Evolutionary conservation across 2,329 filamentous ascomycete species (phyloP).

Genomic region (Alternaria alternata): DNA sequence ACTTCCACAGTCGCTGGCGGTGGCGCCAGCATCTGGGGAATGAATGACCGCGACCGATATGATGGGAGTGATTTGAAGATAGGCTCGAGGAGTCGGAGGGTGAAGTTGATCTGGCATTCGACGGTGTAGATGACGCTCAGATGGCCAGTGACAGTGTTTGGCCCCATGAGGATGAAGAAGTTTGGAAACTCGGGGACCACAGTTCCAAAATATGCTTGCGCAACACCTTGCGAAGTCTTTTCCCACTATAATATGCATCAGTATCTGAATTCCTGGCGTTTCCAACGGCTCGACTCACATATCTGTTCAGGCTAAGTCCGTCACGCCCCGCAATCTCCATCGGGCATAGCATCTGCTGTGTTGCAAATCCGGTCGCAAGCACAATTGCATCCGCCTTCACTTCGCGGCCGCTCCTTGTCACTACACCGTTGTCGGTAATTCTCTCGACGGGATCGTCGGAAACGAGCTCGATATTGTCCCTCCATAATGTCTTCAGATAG

Average conservation of each 20-base stretch:
- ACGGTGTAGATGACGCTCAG: constrained; percentile 60
- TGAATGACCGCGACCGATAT: constrained; percentile 32
- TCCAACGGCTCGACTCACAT: constrained; percentile 33
- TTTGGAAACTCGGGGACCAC: constrained; percentile 51
- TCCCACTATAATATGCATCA: constrained; percentile 48
- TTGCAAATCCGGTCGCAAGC: constrained; percentile 60
- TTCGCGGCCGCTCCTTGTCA: constrained; percentile 50
- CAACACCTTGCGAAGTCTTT: constrained; percentile 44
- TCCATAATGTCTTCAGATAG: constrained; percentile 56
- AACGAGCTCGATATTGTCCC: constrained; percentile 55
- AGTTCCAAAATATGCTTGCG: constrained; percentile 60
- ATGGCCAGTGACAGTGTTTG: constrained; percentile 59
- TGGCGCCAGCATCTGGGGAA: constrained; percentile 30
- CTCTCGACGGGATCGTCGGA: constrained; percentile 52
- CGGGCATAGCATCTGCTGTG: constrained; percentile 57
- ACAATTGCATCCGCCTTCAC: constrained; percentile 58
- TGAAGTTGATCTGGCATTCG: constrained; percentile 63
- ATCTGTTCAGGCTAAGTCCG: constrained; percentile 51
- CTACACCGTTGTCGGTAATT: constrained; percentile 51
- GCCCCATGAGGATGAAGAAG: constrained; percentile 35
- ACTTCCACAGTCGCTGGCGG: constrained; percentile 48
- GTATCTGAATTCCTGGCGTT: background rate
- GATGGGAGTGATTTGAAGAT: constrained; percentile 49
- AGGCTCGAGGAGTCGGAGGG: constrained; percentile 53
- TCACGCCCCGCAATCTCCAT: constrained; percentile 57